Evolutionary conservation across 2,329 filamentous ascomycete species (phyloP), one percentile per base, ranked within the genome.

Genomic region (Pezicula neosporulosa): DNA sequence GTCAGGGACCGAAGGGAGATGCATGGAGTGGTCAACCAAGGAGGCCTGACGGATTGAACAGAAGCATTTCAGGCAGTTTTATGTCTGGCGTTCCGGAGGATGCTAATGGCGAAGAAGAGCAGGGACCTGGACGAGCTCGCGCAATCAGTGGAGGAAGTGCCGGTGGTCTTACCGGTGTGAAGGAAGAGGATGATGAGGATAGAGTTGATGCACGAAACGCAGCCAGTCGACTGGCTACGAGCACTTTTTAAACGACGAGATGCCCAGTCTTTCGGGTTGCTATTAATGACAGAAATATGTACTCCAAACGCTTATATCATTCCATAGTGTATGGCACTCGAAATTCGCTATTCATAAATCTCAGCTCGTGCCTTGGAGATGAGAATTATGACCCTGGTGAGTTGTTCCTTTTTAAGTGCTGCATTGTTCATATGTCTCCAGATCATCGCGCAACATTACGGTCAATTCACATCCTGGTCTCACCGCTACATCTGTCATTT

Each of bases 1-100:
- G 89, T 63, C 94, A 99, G 71, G 94, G 94, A 0, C 93, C 94
- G 46, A 96, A 96, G 73, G 94, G 94, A n/a, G 94, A 99, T 69
- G 87, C 94, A 15, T 99, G 94, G 94, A 96, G 90, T 63, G 94
- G 94, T 52, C 91, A 97, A 27, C 90, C 92, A 35, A 82, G 94
- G 55, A 84, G 63, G 43, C 61, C 86, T 28, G 90, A 96, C 61
- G 86, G 85, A n/a, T 72, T 90, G 50, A 87, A 81, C 64, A 81
- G 91, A 61, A 92, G 86, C 66, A 78, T 92, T 58, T 90, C 87
- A 50, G 85, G 87, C 44, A 88, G 83, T 65, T 80, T 89, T 57
- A 81, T 85, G 56, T 75, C 80, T n/a, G 77, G 80, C 27, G 73
- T 85, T 9, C 74, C 77, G 13, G 86, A 89, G 61, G 86, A 85